A percentile compares a stretch with the other conserved stretches of the same genome.
Conservation (phyloP, 2,329 filamentous ascomycete species). For the Daldinia eschscholtzii region DNA sequence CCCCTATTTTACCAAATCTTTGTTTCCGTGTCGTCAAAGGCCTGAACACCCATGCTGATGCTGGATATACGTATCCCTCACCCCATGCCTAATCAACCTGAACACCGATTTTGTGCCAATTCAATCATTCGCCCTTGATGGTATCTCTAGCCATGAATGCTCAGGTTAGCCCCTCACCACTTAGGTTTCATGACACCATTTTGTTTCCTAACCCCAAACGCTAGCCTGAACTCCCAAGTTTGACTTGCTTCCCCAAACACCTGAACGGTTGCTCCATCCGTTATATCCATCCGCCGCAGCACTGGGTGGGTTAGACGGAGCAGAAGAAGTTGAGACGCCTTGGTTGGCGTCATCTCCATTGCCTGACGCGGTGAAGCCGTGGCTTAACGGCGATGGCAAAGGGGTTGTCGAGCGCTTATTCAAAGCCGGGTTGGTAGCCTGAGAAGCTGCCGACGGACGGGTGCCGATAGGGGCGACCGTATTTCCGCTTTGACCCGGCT, state of each 20-base stretch:
- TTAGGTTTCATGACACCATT: slow-evolving; percentile 24
- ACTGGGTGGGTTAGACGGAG: slow-evolving; percentile 67
- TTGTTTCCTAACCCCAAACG: slow-evolving; percentile 81
- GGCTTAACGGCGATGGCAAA: slow-evolving; percentile 87
- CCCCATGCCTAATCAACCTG: slow-evolving; percentile 51
- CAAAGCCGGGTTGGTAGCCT: slow-evolving; percentile 69
- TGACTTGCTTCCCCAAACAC: slow-evolving; percentile 87
- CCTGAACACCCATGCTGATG: slow-evolving; percentile 55
- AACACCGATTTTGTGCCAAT: slow-evolving; percentile 52
- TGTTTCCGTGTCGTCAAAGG: slow-evolving; percentile 52
- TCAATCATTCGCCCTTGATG: slow-evolving; percentile 28
- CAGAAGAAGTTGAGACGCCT: slow-evolving; percentile 59
- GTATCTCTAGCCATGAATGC: slow-evolving; percentile 15
- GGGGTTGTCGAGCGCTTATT: slow-evolving; percentile 91
- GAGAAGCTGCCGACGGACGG: slow-evolving; percentile 73
- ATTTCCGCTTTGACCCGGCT: slow-evolving; percentile 67
- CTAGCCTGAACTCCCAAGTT: slow-evolving; percentile 89
- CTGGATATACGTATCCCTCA: slow-evolving; percentile 51
- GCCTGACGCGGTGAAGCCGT: slow-evolving; percentile 71
- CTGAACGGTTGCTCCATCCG: slow-evolving; percentile 83
- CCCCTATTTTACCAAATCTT: slow-evolving; percentile 41
- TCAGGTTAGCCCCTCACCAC: slow-evolving; percentile 17
- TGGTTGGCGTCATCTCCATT: slow-evolving; percentile 62
- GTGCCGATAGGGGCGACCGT: slow-evolving; percentile 94
- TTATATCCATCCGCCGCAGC: slow-evolving; percentile 63